Base-by-base conservation (phyloP, 1,284 basidiomycete species). In the Ceratobasidium sp. region DNA sequence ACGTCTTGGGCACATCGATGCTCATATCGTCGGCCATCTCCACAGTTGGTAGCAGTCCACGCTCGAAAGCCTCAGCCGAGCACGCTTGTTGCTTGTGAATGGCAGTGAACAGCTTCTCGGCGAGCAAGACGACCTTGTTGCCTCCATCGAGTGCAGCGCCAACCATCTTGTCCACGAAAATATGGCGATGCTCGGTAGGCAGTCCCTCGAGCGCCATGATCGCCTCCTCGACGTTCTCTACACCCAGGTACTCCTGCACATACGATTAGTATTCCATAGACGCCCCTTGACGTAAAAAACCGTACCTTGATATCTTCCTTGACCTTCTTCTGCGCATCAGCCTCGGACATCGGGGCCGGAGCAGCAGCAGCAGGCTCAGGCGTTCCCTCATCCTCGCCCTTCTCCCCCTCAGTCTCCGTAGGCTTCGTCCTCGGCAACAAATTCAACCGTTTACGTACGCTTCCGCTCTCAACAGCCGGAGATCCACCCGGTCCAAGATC, bases 1-100 rank as follows among this genome's bases (percentile, higher is more conserved):
- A 93, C 0, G 95, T 96, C 83, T 93, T 93, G 3, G 97, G 97
- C 79, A 94, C 94, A 84, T 98, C 96, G 82, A 97, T 93, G 23
- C 92, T 91, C 77, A 96, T 91, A 83, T 98, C 96, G 83, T 96
- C 95, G 81, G 98, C 88, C 79, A 92, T 86, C 84, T 94, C 93
- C 77, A 93, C 91, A 75, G 91, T 89, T 1, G 89, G 85, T 97
- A 90, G 20, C 94, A 93, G 79, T 90, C 84, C 83, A 58, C 82
- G 87, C 84, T 92, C 93, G 82, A 96, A 91, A 7, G 89, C 86
- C 15, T 89, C 89, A 0, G 87, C 71, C 0, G 89, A 88, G 84
- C 87, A 91, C 89, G 86, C 80, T 86, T 88, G 86, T 89, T 92
- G 81, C 85, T 88, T 73, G 46, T 87, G 86, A 6, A 88, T 90